phyloP scores from a whole-genome alignment of 768 basidiomycete genomes.

The Neoboletus magnificus region DNA sequence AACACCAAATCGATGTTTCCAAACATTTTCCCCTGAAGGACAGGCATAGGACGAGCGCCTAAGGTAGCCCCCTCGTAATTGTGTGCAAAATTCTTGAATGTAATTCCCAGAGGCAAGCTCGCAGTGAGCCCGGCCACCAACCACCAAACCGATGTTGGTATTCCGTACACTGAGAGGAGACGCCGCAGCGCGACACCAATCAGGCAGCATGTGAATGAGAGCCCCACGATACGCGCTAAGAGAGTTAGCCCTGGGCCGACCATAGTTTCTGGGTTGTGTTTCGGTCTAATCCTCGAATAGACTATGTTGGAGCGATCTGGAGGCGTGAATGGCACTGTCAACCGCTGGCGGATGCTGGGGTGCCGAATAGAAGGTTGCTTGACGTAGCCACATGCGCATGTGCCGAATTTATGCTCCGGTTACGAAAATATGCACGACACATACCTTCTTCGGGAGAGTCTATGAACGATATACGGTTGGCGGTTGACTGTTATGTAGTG shows the following conservation, averaged over 20 bases:
- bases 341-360: background rate
- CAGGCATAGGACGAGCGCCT: conserved; percentile 46
- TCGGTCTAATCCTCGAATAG: background rate
- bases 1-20: conserved; percentile 47
- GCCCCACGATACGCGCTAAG: background rate
- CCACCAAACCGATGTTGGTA: conserved; percentile 38
- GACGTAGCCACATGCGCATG: background rate
- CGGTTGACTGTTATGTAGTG: too few relatives aligned
- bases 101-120: conserved; percentile 34
- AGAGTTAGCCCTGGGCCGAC: conserved; percentile 15
- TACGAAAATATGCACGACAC: background rate
- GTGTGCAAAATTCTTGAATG: conserved; percentile 28
- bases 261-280: conserved; percentile 3
- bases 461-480: too few relatives aligned
- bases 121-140: conserved; percentile 30
- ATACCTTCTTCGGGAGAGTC: background rate
- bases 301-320: background rate
- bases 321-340: background rate
- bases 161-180: conserved; percentile 11
- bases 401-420: background rate
- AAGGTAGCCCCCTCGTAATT: conserved; percentile 38
- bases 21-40: conserved; percentile 35
- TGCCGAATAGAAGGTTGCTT: background rate
- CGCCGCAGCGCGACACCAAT: background rate
- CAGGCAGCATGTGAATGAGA: background rate